These are phyloP conservation scores for Jacaranda mimosifolia DNA, from an alignment of 257 asterid genomes.

Conservation along the genomic window DNA sequence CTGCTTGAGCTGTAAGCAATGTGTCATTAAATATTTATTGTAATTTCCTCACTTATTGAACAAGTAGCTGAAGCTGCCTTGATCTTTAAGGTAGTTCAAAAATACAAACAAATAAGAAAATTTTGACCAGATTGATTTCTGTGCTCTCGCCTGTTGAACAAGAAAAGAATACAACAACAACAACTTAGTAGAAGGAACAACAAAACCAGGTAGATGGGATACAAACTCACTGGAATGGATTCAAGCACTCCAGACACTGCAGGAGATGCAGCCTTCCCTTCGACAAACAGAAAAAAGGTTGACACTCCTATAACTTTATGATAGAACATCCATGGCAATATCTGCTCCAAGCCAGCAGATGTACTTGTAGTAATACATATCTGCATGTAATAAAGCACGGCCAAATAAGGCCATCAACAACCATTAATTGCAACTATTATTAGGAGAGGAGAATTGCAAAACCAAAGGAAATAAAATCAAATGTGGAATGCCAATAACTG, in stretches of 20 bases:
- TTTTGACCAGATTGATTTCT: no score
- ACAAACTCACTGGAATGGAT: constrained; percentile 56
- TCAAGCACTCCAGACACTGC: constrained; percentile 53
- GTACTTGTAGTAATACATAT: constrained; percentile 52
- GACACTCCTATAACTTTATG: constrained; percentile 54
- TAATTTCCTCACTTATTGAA: no score
- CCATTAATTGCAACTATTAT: neutral
- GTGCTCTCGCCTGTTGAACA: no score
- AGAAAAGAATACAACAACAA: neutral
- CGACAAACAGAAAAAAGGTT: constrained; percentile 52
- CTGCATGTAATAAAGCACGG: constrained; percentile 25
- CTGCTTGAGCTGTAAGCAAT: no score
- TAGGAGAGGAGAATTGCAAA: neutral
- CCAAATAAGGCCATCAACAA: constrained; percentile 6
- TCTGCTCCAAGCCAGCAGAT: constrained; percentile 59
- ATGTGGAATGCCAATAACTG: neutral
- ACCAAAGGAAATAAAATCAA: neutral
- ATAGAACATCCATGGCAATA: constrained; percentile 54
- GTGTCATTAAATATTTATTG: no score
- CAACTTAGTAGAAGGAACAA: neutral
- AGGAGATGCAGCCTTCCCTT: constrained; percentile 57
- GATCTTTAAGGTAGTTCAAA: no score
- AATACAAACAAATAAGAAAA: no score
- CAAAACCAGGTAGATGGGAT: neutral
- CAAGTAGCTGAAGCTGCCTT: no score